Conservation (phyloP, 371 early-diverging fungal species). For the Mucor indicus region DNA sequence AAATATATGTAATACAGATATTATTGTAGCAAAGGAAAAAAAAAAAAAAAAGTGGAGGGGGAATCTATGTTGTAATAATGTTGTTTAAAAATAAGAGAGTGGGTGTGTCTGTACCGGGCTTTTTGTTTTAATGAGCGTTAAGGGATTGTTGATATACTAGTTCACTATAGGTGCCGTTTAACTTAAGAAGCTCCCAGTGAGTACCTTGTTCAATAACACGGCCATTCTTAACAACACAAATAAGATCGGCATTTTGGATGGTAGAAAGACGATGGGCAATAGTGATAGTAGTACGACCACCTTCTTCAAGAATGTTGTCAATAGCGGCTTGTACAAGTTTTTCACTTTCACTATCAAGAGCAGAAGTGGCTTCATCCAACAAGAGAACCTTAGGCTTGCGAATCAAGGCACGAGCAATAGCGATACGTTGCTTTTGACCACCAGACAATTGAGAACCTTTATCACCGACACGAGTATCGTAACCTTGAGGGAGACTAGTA, state of each 20-base stretch:
- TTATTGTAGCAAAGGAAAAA: too few relatives aligned
- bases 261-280: slow-evolving; percentile 77
- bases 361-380: slow-evolving; percentile 96
- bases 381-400: slow-evolving; percentile 84
- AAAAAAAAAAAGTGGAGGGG: too few relatives aligned
- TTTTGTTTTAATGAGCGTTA: slow-evolving; percentile 38
- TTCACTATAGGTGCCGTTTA: slow-evolving; percentile 34
- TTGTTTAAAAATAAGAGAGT: too few relatives aligned
- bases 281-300: slow-evolving; percentile 64
- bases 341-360: slow-evolving; percentile 88
- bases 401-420: slow-evolving; percentile 71
- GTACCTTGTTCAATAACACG: slow-evolving; percentile 80
- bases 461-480: slow-evolving; percentile 80
- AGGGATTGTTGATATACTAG: slow-evolving; percentile 43
- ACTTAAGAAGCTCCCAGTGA: slow-evolving; percentile 68
- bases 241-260: slow-evolving; percentile 73
- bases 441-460: slow-evolving; percentile 69
- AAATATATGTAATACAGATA: too few relatives aligned
- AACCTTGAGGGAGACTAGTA: slow-evolving; percentile 62
- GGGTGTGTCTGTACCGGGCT: too few relatives aligned
- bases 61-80: too few relatives aligned
- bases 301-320: slow-evolving; percentile 64
- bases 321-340: slow-evolving; percentile 85
- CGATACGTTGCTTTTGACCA: slow-evolving; percentile 73
- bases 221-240: slow-evolving; percentile 75